Base-by-base conservation (phyloP, 805 yeast genomes). In the Ogataea trehaloabstinens region DNA sequence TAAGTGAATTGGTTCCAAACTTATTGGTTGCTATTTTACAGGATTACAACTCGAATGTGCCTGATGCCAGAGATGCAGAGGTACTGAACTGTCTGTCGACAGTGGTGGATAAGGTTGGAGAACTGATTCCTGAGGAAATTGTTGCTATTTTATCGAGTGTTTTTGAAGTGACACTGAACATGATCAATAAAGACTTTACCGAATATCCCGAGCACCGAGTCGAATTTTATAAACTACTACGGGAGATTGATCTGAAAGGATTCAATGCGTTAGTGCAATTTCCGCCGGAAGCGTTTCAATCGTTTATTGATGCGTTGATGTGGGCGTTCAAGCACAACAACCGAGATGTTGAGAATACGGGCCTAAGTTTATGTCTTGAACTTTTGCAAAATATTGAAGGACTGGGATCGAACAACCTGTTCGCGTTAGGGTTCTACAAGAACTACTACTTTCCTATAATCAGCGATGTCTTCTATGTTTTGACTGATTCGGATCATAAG, bases 271-370 rank as follows among this genome's bases (percentile, higher is more conserved):
- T 93, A 49, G 71, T 88, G 44, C 85, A 88, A 61, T 74, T 93
- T 48, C 95, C 97, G 7, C 91, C 95, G 3, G 89, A 80, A 46
- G 95, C 95, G 18, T 91, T 93, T 74, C 89, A 85, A 58, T 76
- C 88, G 42, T 83, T 93, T 41, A 80, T 93, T 44, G 91, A 89
- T 65, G 95, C 98, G 2, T 90, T 95, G 32, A 71, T 93, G 56
- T 93, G 99, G 99, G 97, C 98, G 0, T 86, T 93, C 63, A 91
- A 93, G 66, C 99, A 93, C 63, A 93, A 90, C 57, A 90, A 93
- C 64, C 80, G 98, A 62, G 98, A 91, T 40, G 97, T 93, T 40
- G 99, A 93, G 64, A 90, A 84, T 47, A 82, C 82, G 39, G 99
- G 99, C 19, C 75, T 93, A 52, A 77, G 82, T 28, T 73, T 93